A percentile compares a stretch with the other conserved stretches of the same genome.
Evolutionary conservation across 495 filamentous ascomycete genomes (phyloP).

Genomic region (Corynascus novoguineensis): DNA sequence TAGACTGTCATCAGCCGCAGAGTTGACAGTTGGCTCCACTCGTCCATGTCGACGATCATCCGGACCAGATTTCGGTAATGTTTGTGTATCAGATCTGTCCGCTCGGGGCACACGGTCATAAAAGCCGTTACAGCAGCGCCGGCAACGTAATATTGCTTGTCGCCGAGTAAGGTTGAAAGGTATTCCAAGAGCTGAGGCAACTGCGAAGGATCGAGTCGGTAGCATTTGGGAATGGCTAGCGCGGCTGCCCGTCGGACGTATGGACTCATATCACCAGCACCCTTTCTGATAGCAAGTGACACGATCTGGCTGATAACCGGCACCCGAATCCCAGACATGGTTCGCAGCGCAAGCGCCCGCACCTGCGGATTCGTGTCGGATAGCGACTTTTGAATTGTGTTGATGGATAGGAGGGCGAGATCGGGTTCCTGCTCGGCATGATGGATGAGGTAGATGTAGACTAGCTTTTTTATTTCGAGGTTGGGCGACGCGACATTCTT

Average conservation of each 20-base stretch:
- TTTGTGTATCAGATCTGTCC: constrained; percentile 81
- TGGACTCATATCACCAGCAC: constrained; percentile 87
- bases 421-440: constrained; percentile 95
- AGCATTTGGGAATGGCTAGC: constrained; percentile 95
- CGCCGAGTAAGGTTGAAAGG: constrained; percentile 67
- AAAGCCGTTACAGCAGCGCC: constrained; percentile 88
- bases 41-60: constrained; percentile 97
- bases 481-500: constrained; percentile 92
- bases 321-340: constrained; percentile 93
- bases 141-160: constrained; percentile 90
- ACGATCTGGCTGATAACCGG: constrained; percentile 99
- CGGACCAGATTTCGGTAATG: constrained; percentile 78
- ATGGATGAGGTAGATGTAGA: constrained; percentile 94
- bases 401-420: constrained; percentile 91
- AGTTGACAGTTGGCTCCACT: constrained; percentile 88
- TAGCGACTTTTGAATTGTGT: constrained; percentile 95
- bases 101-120: constrained; percentile 78
- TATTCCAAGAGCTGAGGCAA: constrained; percentile 79
- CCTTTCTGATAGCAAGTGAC: constrained; percentile 88
- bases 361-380: constrained; percentile 87
- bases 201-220: constrained; percentile 82
- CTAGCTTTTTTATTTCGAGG: constrained; percentile 91
- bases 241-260: constrained; percentile 90
- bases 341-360: constrained; percentile 81
- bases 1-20: constrained; percentile 77